A percentile compares a stretch with the other conserved stretches of the same genome.
Conservation (phyloP, 2,329 filamentous ascomycete genomes). For the Claviceps fusiformis region DNA sequence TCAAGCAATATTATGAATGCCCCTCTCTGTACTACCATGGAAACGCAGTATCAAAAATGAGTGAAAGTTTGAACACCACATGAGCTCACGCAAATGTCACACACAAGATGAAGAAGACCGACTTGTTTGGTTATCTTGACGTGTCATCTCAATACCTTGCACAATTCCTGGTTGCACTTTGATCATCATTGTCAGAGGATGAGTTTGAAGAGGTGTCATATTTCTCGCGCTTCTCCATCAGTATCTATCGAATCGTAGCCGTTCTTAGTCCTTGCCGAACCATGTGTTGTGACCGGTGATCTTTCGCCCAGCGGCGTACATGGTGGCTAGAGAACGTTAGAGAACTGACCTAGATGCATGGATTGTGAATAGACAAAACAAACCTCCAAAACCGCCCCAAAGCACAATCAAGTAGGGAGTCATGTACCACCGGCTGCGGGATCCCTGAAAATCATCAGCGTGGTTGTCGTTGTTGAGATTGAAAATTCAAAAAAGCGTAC, state of each 20-base stretch:
- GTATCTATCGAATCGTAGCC: background rate
- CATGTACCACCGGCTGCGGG: constrained; percentile 51
- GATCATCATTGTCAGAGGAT: background rate
- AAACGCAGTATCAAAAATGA: too few species aligned
- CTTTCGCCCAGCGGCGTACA: constrained; percentile 66
- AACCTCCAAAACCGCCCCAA: constrained; percentile 50
- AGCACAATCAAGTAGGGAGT: constrained; percentile 55
- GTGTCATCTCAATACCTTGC: background rate
- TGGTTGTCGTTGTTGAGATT: background rate
- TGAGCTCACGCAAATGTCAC: background rate
- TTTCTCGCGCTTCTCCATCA: background rate
- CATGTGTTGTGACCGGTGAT: constrained; percentile 68
- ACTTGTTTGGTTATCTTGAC: background rate
- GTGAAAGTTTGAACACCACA: background rate
- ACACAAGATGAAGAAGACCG: background rate
- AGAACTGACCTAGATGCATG: background rate
- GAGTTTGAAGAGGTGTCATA: background rate
- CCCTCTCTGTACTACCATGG: too few species aligned
- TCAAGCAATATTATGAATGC: too few species aligned
- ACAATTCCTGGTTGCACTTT: background rate
- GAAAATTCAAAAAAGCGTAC: constrained; percentile 34
- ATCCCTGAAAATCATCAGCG: constrained; percentile 32
- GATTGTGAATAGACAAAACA: constrained; percentile 17
- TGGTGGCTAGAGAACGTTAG: constrained; percentile 26
- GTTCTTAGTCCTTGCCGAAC: constrained; percentile 42